A percentile compares a stretch with the other conserved stretches of the same genome.
phyloP scores from a whole-genome alignment of 176 grass and related monocot species.

The Triticum monococcum region DNA sequence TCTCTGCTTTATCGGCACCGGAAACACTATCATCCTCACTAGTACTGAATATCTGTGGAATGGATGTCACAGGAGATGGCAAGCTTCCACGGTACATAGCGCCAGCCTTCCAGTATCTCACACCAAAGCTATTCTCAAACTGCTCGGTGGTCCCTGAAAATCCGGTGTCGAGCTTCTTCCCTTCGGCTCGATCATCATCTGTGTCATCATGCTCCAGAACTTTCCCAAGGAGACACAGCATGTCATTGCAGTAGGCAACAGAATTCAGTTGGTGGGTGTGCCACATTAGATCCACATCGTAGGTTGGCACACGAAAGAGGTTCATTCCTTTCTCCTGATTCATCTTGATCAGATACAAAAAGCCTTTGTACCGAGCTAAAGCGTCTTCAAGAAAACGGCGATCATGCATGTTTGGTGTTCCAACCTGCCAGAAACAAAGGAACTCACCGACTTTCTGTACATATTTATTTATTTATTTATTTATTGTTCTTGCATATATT shows the following conservation, averaged over 20 bases:
- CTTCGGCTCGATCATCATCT: conserved; percentile 71
- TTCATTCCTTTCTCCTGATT: conserved; percentile 68
- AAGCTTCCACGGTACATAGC: conserved; percentile 70
- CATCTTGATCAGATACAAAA: conserved; percentile 79
- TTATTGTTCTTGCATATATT: background rate
- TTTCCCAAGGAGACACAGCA: conserved; percentile 70
- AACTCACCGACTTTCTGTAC: background rate
- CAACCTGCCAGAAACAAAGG: conserved; percentile 50
- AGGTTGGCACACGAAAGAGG: conserved; percentile 74
- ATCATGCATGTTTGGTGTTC: conserved; percentile 55
- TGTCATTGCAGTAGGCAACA: conserved; percentile 65
- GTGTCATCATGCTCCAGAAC: conserved; percentile 93
- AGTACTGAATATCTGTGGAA: conserved; percentile 30
- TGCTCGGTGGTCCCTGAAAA: conserved; percentile 70
- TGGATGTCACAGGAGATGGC: conserved; percentile 58
- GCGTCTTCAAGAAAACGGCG: conserved; percentile 59
- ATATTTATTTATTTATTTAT: background rate
- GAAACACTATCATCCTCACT: background rate
- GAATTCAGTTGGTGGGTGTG: conserved; percentile 79
- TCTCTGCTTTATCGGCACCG: conserved; percentile 15
- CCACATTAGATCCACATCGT: conserved; percentile 93
- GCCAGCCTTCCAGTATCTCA: conserved; percentile 84
- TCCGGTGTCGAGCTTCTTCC: conserved; percentile 81
- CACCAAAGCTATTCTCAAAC: conserved; percentile 67
- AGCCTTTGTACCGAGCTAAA: conserved; percentile 81